A percentile compares a stretch with the other conserved stretches of the same genome.
These are phyloP conservation scores for Ciborinia camelliae DNA, from an alignment of 2,329 filamentous ascomycete genomes.

Conservation along the genomic window DNA sequence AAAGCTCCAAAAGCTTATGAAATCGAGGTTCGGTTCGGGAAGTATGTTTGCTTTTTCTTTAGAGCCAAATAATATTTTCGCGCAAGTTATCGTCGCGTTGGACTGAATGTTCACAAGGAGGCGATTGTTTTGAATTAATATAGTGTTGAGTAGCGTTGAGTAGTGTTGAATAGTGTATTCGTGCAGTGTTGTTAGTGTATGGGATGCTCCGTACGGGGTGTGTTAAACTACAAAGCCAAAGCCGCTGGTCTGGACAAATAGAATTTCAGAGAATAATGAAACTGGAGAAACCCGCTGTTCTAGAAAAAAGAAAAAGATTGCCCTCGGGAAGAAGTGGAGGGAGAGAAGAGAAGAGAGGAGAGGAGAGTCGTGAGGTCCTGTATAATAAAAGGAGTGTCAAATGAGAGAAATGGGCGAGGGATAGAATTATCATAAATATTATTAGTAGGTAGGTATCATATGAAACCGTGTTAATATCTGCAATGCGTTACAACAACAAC, in stretches of 20 bases:
- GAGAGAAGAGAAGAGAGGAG: not conserved
- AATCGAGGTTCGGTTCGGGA: conserved; percentile 4
- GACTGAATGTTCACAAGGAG: conserved; percentile 1
- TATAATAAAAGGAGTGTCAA: not conserved
- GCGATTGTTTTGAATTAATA: conserved; percentile 1
- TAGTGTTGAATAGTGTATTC: not conserved
- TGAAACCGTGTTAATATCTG: conserved; percentile 21
- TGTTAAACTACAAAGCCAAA: not conserved
- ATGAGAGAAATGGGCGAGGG: not conserved
- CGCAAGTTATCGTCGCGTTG: not conserved
- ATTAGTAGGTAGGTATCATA: too few relatives aligned
- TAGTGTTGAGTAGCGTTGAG: not conserved
- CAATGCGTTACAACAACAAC: not conserved
- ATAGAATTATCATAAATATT: not conserved
- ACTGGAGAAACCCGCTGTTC: not conserved
- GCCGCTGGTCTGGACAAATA: not conserved
- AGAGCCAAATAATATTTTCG: not conserved
- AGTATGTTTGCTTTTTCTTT: conserved; percentile 7
- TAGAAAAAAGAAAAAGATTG: not conserved
- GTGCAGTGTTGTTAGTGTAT: not conserved
- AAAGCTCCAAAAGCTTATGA: conserved; percentile 14
- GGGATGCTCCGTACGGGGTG: not conserved
- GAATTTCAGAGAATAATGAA: conserved; percentile 2
- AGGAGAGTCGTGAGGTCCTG: too few relatives aligned
- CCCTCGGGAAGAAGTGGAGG: not conserved